Evolutionary conservation across 179 eudicot species (phyloP).

Genomic region (Dionaea muscipula): DNA sequence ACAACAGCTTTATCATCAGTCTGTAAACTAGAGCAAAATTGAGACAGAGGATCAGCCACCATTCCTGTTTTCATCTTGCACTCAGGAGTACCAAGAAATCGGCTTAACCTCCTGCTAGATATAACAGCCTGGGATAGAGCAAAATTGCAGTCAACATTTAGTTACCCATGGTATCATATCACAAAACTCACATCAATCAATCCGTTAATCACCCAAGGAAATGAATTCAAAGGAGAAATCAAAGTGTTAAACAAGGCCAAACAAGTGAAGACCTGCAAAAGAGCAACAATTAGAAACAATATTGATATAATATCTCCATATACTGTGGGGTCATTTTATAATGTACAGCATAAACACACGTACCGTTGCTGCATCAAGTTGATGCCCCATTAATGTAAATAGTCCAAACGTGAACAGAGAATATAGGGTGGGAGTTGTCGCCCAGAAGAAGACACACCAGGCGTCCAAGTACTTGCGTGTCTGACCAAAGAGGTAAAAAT

Average conservation of each 20-base stretch:
- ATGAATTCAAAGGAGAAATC: constrained; percentile 91
- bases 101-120: constrained; percentile 69
- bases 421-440: constrained; percentile 91
- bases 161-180: too few relatives aligned
- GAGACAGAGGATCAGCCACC: constrained; percentile 16
- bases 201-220: constrained; percentile 99
- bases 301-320: background rate
- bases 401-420: constrained; percentile 90
- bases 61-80: constrained; percentile 18
- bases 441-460: constrained; percentile 99
- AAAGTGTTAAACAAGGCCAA: constrained; percentile 84
- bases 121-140: constrained; percentile 47
- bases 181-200: constrained; percentile 78
- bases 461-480: constrained; percentile 95
- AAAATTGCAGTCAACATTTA: background rate
- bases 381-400: constrained; percentile 67
- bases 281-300: constrained; percentile 2
- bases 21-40: constrained; percentile 22
- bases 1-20: constrained; percentile 39
- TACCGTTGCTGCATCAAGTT: constrained; percentile 98
- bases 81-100: constrained; percentile 62
- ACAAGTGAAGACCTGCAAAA: constrained; percentile 87
- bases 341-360: background rate
- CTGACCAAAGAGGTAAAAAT: constrained; percentile 22
- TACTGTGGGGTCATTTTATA: background rate